These are phyloP conservation scores for Sarcocystis neurona DNA, from an alignment of 169 alveolate genomes.

Conservation along the genomic window DNA sequence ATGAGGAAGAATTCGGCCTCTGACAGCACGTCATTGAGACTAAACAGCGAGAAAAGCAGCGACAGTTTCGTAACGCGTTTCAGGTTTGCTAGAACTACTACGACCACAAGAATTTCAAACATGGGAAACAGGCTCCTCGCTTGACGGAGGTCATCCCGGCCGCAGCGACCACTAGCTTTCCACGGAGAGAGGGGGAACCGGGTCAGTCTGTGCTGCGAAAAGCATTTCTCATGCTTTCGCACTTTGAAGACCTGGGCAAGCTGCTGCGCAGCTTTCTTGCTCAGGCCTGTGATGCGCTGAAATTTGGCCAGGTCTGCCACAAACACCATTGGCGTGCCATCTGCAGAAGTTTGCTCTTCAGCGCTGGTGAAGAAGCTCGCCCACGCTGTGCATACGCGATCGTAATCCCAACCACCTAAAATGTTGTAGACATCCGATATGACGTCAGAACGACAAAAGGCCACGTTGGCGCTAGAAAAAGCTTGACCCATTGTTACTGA, in stretches of 20 bases:
- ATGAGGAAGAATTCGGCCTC: conserved; percentile 16
- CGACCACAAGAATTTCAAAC: conserved; percentile 15
- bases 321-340: conserved; percentile 5
- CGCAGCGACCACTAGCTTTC: too few species aligned
- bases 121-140: not conserved
- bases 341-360: conserved; percentile 7
- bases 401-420: conserved; percentile 36
- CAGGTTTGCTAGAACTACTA: conserved; percentile 16
- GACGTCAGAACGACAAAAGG: conserved; percentile 14
- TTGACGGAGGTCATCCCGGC: not conserved
- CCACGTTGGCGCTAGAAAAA: conserved; percentile 6
- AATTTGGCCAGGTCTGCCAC: not conserved
- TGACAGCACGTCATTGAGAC: conserved; percentile 13
- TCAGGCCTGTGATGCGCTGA: conserved; percentile 31
- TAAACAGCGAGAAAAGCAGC: conserved; percentile 20
- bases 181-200: too few species aligned
- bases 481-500: conserved; percentile 22
- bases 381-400: conserved; percentile 25
- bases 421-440: not conserved
- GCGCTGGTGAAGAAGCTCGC: not conserved
- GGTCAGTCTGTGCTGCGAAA: too few species aligned
- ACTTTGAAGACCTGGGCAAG: conserved; percentile 15
- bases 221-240: too few species aligned
- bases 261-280: conserved; percentile 10
- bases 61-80: not conserved